Percentiles rank a stretch among this genome's conserved stretches.
Evolutionary conservation across 2,329 filamentous ascomycete genomes (phyloP).

Genomic region (Ophiostoma quercus): DNA sequence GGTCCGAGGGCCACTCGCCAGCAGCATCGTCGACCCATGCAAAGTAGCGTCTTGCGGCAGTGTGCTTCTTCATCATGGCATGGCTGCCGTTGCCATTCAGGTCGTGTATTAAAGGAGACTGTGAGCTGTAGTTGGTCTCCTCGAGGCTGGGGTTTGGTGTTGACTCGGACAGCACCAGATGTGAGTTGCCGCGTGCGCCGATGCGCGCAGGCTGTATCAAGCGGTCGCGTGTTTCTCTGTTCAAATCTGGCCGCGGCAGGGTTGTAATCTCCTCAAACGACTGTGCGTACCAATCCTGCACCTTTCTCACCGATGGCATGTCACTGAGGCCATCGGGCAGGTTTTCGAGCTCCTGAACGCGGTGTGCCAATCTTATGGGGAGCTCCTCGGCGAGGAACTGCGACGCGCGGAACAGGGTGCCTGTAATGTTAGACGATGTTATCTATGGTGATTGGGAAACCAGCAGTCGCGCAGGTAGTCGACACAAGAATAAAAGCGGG

Average conservation of each 20-base stretch:
- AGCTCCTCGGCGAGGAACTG: constrained; percentile 98
- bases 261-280: constrained; percentile 99
- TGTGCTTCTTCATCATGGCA: constrained; percentile 41
- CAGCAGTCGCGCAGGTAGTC: background rate
- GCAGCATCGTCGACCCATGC: constrained; percentile 80
- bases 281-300: constrained; percentile 98
- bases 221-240: constrained; percentile 68
- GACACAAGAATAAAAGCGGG: background rate
- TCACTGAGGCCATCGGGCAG: constrained; percentile 94
- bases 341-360: constrained; percentile 87
- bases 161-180: constrained; percentile 66
- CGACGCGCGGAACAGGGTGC: constrained; percentile 92
- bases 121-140: constrained; percentile 70
- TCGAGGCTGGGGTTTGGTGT: constrained; percentile 86
- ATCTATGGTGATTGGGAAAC: background rate
- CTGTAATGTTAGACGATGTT: constrained; percentile 40
- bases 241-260: constrained; percentile 70
- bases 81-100: constrained; percentile 38
- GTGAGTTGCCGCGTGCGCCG: constrained; percentile 48
- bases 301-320: constrained; percentile 93
- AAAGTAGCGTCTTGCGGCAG: constrained; percentile 71
- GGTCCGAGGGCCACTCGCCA: constrained; percentile 81
- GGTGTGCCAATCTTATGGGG: constrained; percentile 91
- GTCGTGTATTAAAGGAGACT: constrained; percentile 33
- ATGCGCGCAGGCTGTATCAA: constrained; percentile 63